phyloP scores from a whole-genome alignment of 441 rosid genomes.

The Brassica hybrid region DNA sequence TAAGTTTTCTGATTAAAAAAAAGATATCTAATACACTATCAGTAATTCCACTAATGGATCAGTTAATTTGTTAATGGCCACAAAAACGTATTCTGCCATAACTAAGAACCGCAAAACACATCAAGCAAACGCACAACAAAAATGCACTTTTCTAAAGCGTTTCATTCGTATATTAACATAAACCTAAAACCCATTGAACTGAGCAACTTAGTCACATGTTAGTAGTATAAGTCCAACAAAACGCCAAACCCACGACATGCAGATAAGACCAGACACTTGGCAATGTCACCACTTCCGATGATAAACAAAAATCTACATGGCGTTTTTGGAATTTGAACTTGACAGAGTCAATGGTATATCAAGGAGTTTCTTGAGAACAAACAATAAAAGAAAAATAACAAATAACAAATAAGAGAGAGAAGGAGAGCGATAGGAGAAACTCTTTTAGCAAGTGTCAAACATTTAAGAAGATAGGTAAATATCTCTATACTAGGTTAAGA shows the following conservation, averaged over 20 bases:
- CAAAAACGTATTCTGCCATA: neutral
- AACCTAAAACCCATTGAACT: constrained; percentile 12
- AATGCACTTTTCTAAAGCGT: neutral
- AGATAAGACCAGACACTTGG: constrained; percentile 42
- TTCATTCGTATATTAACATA: constrained; percentile 7
- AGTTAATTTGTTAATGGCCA: constrained; percentile 22
- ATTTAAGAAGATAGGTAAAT: too few relatives aligned
- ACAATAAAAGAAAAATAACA: neutral
- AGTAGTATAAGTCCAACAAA: constrained; percentile 18
- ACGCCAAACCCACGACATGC: constrained; percentile 36
- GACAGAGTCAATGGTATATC: constrained; percentile 24
- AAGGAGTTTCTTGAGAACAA: neutral
- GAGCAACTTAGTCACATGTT: constrained; percentile 17
- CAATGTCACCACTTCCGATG: constrained; percentile 50
- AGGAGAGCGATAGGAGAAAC: too few relatives aligned
- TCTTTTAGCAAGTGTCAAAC: too few relatives aligned
- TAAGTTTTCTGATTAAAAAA: neutral
- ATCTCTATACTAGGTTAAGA: too few relatives aligned
- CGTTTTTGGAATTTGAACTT: constrained; percentile 62
- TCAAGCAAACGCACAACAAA: neutral
- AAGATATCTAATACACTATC: neutral
- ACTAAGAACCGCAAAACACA: neutral
- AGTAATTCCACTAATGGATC: constrained; percentile 31
- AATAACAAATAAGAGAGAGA: too few relatives aligned
- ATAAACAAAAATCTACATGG: constrained; percentile 35